Base-by-base conservation (phyloP, 2,329 filamentous ascomycete species). In the Arthroderma sp. region DNA sequence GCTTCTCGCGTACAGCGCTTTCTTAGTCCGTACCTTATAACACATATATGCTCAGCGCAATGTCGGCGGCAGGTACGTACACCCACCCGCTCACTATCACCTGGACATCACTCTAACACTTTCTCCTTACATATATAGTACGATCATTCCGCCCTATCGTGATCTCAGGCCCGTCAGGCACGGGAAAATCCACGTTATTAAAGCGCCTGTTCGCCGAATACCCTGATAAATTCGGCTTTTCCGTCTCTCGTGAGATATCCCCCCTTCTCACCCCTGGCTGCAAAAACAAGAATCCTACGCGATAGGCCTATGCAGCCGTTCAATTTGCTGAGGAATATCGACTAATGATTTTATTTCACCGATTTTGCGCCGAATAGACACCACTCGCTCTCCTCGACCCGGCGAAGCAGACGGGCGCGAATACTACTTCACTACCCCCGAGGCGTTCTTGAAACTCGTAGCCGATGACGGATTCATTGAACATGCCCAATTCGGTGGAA, bases 401-500 rank as follows among this genome's bases (percentile, higher is more conserved):
- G 83, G 81, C 56, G 88, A 95, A 67, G 57, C 75, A 52, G 64
- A 89, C 59, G 86, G 84, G 57, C 71, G 77, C 36, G 78, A 94
- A 64, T 95, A 95, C 72, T 77, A 86, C 70, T 94, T 82, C 57
- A 77, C 82, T 10, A 74, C 71, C 15, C 75, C 73, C 61, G 73
- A 76, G 6, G 71, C 72, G 3, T 94, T 94, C 59, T 67, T 79
- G 57, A 68, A 72, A 37, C 72, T 91, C 49, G 77, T 86, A 45
- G 70, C 64, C n/a, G 63, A 76, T 47, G 72, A 77, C 45, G 83
- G 80, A 7, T 94, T 95, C 64, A 81, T 94, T 50, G 88, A 95
- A 72, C 78, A 83, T 68, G 88, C 88, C 44, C 70, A 82, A 61
- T 95, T 94, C 62, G 80, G 86, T 36, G 80, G 78, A 44, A 94